Evolutionary conservation across 805 yeast genomes (phyloP), one percentile per base, ranked within the genome.

Genomic region (Pichia occidentalis): DNA sequence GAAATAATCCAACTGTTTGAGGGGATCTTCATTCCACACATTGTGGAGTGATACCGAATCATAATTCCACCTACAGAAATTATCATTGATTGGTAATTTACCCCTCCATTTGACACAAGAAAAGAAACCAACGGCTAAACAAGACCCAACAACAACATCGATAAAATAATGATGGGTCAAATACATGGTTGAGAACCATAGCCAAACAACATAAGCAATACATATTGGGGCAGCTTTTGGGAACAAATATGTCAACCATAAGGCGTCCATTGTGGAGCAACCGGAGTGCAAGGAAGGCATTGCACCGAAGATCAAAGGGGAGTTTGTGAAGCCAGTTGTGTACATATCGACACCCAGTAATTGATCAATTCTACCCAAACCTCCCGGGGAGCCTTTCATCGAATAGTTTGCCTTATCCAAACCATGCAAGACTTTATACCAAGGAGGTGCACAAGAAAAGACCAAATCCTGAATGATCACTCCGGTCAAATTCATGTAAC

Each of bases 161-260:
- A 90, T 77, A 54, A 92, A 92, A 59, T 90, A 90, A 63, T 90
- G 98, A 61, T 90, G 98, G 0, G 97, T 90, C 53, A 90, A 70
- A 60, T 90, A 90, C 98, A 90, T 90, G 12, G 97, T 92, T 35
- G 92, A 75, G 95, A 96, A 92, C 97, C 97, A 90, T 49, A 92
- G 71, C 94, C 95, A 86, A 46, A 77, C 64, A n/a, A 86, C 92
- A 57, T 90, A 92, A 14, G 68, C 61, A 56, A 80, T 70, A 69
- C 86, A 84, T 6, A 84, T 43, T 7, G 81, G 77, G 1, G 76
- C 67, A 33, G 67, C 66, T 29, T 63, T 68, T 10, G 97, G 97
- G 57, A 88, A 88, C 39, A 87, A 65, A 66, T 86, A 85, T 37
- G 79, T 67, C 53, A 92, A 66, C 62, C 92, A 92, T 43, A 88